Evolutionary conservation across 106 monocot species (phyloP), one percentile per base, ranked within the genome.

Genomic region (Dendrobium nobile): DNA sequence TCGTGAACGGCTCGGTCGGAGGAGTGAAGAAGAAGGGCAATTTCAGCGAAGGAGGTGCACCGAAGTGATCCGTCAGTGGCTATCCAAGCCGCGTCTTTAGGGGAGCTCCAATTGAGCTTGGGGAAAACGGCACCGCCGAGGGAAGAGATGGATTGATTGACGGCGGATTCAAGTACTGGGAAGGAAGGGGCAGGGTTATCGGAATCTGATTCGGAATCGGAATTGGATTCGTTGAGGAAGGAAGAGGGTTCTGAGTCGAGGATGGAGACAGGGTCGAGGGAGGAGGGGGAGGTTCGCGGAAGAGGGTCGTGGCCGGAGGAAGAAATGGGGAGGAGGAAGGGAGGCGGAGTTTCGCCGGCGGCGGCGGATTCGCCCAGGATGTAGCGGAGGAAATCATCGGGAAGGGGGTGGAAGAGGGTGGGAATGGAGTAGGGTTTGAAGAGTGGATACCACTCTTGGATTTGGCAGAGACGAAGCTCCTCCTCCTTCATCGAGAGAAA

Each of bases 61-160:
- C 85, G 86, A 28, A 95, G 87, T 18, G 89, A 82, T 7, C 92
- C 92, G 17, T 88, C 82, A 43, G 88, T 24, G 55, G 86, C 80
- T 70, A 98, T 92, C 85, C 86, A 91, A 10, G 97, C 84, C 27
- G 97, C 97, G 78, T 98, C 94, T 70, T 90, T 98, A 16, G 97
- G 97, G 7, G 92, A 78, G 80, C 92, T 92, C 97, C 97, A 98
- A 81, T 98, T 98, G 40, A 98, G 91, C 86, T 98, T 98, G 64
- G 97, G 97, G 55, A 98, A 84, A 17, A 87, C 97, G 17, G 89
- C 81, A 77, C 97, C 94, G 9, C 97, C 97, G 0, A 97, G 89
- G 47, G 82, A 77, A 20, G 82, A 22, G 54, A 97, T 92, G 44
- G 89, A 89, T 37, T 31, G 75, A 61, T 80, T 81, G 13, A 97